phyloP scores from a whole-genome alignment of 805 yeast genomes.

The Candida golubevii region DNA sequence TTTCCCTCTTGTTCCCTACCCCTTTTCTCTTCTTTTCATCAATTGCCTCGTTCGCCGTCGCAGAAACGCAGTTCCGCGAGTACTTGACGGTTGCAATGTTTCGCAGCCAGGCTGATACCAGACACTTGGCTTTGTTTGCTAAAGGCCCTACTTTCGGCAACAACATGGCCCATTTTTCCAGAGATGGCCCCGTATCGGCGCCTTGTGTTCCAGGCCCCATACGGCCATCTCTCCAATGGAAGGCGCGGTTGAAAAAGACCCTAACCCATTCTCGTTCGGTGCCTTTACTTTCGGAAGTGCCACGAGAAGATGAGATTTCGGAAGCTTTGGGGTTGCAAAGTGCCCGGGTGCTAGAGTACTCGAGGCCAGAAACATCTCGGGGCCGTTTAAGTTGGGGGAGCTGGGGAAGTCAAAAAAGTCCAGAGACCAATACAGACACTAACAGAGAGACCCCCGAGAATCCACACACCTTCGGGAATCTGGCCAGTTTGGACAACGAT shows the following conservation, averaged over 20 bases:
- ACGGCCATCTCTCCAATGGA: not conserved
- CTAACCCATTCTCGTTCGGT: constrained; percentile 2
- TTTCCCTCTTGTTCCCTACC: not conserved
- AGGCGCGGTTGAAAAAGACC: not conserved
- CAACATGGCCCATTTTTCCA: not conserved
- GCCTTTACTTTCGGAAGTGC: constrained; percentile 2
- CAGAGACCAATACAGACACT: constrained; percentile 3
- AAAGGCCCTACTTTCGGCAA: constrained; percentile 9
- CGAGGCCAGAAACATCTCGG: not conserved
- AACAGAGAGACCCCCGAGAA: not conserved
- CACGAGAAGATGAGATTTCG: constrained; percentile 5
- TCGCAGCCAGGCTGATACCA: constrained; percentile 13
- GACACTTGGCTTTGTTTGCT: constrained; percentile 8
- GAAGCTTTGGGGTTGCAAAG: constrained; percentile 5
- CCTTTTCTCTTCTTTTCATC: not conserved
- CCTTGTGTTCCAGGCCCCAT: constrained; percentile 5
- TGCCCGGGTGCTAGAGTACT: constrained; percentile 1
- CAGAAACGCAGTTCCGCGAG: too few relatives aligned
- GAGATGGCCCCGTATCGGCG: constrained; percentile 2
- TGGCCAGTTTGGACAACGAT: too few relatives aligned
- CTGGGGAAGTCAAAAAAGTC: not conserved
- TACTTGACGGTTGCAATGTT: constrained; percentile 1
- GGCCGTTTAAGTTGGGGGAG: not conserved
- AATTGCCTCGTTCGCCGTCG: not conserved
- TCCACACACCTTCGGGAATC: too few relatives aligned